phyloP scores from a whole-genome alignment of 2,329 filamentous ascomycete species.

The Beauveria pseudobassiana region DNA sequence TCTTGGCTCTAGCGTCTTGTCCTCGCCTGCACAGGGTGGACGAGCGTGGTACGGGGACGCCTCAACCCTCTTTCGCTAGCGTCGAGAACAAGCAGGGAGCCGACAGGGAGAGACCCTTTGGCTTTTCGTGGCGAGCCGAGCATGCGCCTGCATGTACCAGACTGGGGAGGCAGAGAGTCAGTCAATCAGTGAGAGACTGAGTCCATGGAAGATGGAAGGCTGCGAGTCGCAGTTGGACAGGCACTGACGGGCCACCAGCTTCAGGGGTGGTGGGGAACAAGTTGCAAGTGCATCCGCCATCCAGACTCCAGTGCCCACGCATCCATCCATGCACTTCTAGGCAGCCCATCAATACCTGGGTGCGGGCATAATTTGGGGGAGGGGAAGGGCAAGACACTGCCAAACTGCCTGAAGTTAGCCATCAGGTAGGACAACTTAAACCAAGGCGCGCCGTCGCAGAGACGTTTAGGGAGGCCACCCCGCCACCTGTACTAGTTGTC shows the following conservation, averaged over 20 bases:
- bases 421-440: background rate
- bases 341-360: too few species aligned
- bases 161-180: background rate
- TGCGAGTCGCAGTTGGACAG: background rate
- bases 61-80: constrained; percentile 3
- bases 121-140: background rate
- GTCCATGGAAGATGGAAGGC: background rate
- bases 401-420: background rate
- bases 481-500: background rate
- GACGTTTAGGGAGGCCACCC: background rate
- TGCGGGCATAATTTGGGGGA: too few species aligned
- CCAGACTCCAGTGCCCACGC: background rate
- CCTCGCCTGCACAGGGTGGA: background rate
- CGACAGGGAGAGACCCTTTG: constrained; percentile 2
- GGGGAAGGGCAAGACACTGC: background rate
- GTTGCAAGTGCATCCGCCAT: background rate
- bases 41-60: constrained; percentile 1
- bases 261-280: constrained; percentile 9
- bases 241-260: background rate
- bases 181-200: background rate
- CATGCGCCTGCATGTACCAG: background rate
- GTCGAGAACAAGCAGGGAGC: background rate
- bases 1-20: constrained; percentile 9
- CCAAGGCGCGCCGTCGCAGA: background rate
- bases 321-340: too few species aligned